Base-by-base conservation (phyloP, 2,329 filamentous ascomycete species). In the Stagonosporopsis chrysanthemi region DNA sequence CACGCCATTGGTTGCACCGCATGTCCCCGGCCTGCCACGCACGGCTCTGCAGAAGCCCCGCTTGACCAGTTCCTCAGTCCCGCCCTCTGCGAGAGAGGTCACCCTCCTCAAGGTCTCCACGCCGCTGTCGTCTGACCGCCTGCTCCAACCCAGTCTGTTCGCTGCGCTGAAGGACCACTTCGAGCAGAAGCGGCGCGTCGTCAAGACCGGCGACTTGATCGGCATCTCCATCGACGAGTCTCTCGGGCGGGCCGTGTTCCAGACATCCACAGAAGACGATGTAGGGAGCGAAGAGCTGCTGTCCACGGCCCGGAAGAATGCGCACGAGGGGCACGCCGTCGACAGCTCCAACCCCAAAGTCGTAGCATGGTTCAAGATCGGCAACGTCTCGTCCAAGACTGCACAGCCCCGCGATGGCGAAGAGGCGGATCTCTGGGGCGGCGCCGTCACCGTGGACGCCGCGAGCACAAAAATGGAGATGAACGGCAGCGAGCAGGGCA, bases 351-450 rank as follows among this genome's bases (percentile, higher is more conserved):
- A 59, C 43, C 59, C 66, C 19, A 77, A 75, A 43, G 71, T 70
- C 11, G 90, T 96, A 19, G 93, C 91, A 7, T 99, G 95, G 95
- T 98, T 97, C 81, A 91, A 88, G 63, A 90, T 99, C 38, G 89
- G 90, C 36, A 90, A 91, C 57, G 78, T 79, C 42, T 77, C 80
- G 8, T 74, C 77, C n/a, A 58, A 58, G 17, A 66, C 73, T 7
- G 66, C 77, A 11, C 70, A 86, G 79, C 65, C 88, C 80, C 66
- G 81, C 70, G 68, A 85, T 7, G 82, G 84, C n/a, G 84, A 87
- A 31, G 85, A 85, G 3, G 85, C 88, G 45, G 88, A 90, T 49
- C 80, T 88, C 8, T 99, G 95, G 95, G 92, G 91, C 35, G 90
- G 90, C 1, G 88, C 94, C 36, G 91, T 90, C 2, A 89, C 89